Evolutionary conservation across 2,329 filamentous ascomycete genomes (phyloP), one percentile per base, ranked within the genome.

Genomic region (Coniochaeta hoffmannii): DNA sequence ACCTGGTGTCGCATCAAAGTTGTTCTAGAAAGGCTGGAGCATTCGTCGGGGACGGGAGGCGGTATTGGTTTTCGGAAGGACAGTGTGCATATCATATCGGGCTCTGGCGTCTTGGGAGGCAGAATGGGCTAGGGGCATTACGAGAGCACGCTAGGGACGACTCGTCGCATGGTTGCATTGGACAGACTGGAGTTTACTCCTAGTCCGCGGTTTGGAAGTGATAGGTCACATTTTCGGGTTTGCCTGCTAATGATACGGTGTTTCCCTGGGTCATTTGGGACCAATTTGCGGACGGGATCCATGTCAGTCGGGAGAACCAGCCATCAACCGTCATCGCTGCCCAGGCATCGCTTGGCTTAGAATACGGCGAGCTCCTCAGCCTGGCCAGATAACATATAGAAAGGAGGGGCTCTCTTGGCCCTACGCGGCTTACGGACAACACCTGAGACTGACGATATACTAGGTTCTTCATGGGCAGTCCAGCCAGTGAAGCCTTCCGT

Each of bases 81-180:
- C 49, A 51, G 49, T n/a, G 49, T 51, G 19, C n/a, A 51, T n/a
- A n/a, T n/a, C n/a, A n/a, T n/a, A n/a, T 31, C 49, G 10, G n/a
- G 26, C 28, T 51, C 22, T 51, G 31, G n/a, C 28, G 19, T 51
- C 22, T 31, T 50, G 26, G 49, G 49, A 34, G 26, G 49, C 44
- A n/a, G 24, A 46, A 4, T 26, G 8, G 28, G 28, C 19, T 11
- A 15, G 32, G 28, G 28, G 49, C 49, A 34, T 31, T 51, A 34
- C 28, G 28, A 51, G 49, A 19, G 26, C 6, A 15, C 36, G 41
- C 41, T 46, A 51, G 15, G 49, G 49, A 34, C 49, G 31, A 34
- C 49, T 34, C 49, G 28, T 51, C 49, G 19, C 28, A 51, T 51
- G 49, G 26, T 51, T 34, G 7, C 11, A 51, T n/a, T 17, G 30